A percentile compares a stretch with the other conserved stretches of the same genome.
Conservation (phyloP, 1,284 basidiomycete species). For the Heterobasidion occidentale region DNA sequence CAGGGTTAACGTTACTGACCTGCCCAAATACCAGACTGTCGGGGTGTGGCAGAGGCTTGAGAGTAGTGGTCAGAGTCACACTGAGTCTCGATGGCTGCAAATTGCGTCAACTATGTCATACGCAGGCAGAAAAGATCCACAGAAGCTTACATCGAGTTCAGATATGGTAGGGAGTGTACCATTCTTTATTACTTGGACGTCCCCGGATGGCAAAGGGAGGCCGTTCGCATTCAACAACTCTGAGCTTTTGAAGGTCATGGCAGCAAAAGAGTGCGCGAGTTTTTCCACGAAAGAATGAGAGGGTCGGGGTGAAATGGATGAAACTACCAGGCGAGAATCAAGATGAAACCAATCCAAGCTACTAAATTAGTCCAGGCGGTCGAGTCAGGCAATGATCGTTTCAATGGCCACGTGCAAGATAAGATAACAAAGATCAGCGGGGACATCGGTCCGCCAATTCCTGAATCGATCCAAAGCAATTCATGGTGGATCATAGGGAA, state of each 20-base stretch:
- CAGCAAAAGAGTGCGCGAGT: too few species aligned
- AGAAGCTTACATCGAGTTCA: constrained; percentile 10
- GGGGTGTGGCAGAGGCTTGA: constrained; percentile 30
- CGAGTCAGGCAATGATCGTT: too few species aligned
- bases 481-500: too few species aligned
- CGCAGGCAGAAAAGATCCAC: background rate
- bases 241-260: constrained; percentile 5
- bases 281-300: too few species aligned
- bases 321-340: too few species aligned
- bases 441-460: too few species aligned
- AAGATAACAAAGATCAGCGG: too few species aligned
- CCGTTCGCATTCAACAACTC: constrained; percentile 7
- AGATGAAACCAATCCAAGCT: too few species aligned
- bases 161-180: constrained; percentile 4
- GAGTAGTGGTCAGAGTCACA: constrained; percentile 25
- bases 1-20: constrained; percentile 15
- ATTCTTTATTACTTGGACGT: constrained; percentile 9
- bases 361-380: too few species aligned
- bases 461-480: too few species aligned
- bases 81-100: constrained; percentile 37
- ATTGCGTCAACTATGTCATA: background rate
- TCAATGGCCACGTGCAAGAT: too few species aligned
- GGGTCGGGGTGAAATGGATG: too few species aligned
- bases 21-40: constrained; percentile 36
- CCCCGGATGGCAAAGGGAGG: constrained; percentile 5